These are phyloP conservation scores for Conringia planisiliqua DNA, from an alignment of 345 rosid species.

Conservation along the genomic window DNA sequence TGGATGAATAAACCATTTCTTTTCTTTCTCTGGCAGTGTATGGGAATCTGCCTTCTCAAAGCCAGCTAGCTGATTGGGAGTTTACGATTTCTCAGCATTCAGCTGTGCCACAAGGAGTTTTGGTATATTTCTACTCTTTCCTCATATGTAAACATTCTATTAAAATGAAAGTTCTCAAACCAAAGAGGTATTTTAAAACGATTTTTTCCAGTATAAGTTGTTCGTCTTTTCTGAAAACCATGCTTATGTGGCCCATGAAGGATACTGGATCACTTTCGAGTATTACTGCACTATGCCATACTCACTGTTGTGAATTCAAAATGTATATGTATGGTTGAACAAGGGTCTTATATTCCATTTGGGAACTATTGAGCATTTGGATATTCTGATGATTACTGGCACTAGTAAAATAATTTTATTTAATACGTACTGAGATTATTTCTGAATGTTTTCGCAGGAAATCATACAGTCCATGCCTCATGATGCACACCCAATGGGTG, in stretches of 20 bases:
- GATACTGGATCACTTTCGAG: neutral
- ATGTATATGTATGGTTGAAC: neutral
- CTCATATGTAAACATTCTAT: neutral
- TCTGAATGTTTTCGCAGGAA: conserved; percentile 50
- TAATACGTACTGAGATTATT: neutral
- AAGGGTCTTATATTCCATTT: neutral
- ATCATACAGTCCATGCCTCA: conserved; percentile 91
- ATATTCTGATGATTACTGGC: neutral
- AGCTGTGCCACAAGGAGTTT: conserved; percentile 89
- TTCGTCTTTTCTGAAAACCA: neutral
- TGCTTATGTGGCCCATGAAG: neutral
- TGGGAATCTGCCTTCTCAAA: conserved; percentile 71
- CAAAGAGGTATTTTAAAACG: neutral
- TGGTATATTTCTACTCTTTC: conserved; percentile 45
- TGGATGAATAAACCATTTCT: neutral
- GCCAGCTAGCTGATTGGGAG: conserved; percentile 92
- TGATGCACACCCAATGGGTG: conserved; percentile 93
- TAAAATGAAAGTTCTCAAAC: neutral
- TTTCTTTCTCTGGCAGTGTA: conserved; percentile 53
- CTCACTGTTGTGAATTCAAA: neutral
- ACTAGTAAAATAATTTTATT: neutral
- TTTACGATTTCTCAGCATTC: conserved; percentile 93
- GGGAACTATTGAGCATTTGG: neutral
- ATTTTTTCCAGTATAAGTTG: neutral
- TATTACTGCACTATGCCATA: neutral